Base-by-base conservation (phyloP, 2,329 filamentous ascomycete species). In the Sporothrix pallida region DNA sequence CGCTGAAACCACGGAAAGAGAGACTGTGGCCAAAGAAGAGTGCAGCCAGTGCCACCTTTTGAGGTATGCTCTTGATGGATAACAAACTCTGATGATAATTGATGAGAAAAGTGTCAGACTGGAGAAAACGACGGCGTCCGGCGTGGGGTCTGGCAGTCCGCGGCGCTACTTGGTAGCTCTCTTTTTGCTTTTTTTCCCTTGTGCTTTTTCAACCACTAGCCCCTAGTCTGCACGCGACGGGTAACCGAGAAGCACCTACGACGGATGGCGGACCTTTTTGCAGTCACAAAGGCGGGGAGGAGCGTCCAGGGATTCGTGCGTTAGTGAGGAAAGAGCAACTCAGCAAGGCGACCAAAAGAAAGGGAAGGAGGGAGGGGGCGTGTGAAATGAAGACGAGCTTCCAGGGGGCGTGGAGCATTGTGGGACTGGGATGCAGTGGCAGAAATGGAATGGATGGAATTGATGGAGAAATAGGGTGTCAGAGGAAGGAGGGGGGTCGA, bases 381-480 rank as follows among this genome's bases (percentile, higher is more conserved):
- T 71, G 70, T 50, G 13, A 56, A 62, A 23, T 48, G 60, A 3
- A 44, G 26, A 48, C 4, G 42, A 67, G 8, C 26, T 60, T 26
- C 46, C 60, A 63, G 20, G 44, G 69, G 69, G 69, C 37, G 70
- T 71, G 70, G 23, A n/a, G 37, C 46, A 52, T 68, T n/a, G 23
- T 68, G 65, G 62, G 65, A 68, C 46, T 52, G 50, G 63, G 48
- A 48, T 48, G 63, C 20, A 26, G n/a, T 44, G 68, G 54, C 46
- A 44, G 50, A 70, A 70, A 52, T 15, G 52, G 52, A 70, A 52
- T 15, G 52, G 52, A 70, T 60, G 68, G 52, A 42, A 46, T 70
- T 58, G 68, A 70, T 70, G 68, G 52, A 58, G 68, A 70, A 62
- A 71, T 70, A 56, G 31, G 42, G 42, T 58, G 69, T 58, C 50